phyloP scores from a whole-genome alignment of 257 asterid species.

The Cinchona pubescens region DNA sequence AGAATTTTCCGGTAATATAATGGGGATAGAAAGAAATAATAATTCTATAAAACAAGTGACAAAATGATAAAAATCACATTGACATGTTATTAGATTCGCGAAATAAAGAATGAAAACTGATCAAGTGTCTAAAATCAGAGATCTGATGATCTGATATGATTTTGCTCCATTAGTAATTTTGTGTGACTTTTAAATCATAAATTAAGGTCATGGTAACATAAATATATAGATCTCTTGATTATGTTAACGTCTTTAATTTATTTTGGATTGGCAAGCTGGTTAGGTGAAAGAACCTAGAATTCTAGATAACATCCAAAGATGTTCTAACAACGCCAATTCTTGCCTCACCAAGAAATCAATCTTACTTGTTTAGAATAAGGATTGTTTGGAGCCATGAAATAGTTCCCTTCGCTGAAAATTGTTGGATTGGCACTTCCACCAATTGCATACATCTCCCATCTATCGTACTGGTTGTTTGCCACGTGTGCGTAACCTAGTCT shows the following conservation, averaged over 20 bases:
- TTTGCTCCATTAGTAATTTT: too few relatives aligned
- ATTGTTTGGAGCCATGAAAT: constrained; percentile 59
- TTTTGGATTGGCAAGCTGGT: background rate
- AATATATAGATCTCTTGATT: background rate
- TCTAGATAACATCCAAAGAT: background rate
- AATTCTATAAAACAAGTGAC: too few relatives aligned
- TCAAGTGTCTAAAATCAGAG: too few relatives aligned
- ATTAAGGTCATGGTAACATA: too few relatives aligned
- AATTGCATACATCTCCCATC: constrained; percentile 81
- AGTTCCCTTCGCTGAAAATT: constrained; percentile 88
- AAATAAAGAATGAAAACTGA: too few relatives aligned
- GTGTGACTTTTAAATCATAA: too few relatives aligned
- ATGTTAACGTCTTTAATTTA: background rate
- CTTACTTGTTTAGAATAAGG: constrained; percentile 49
- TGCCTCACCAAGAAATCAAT: background rate
- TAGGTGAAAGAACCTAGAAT: background rate
- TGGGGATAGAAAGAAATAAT: too few relatives aligned
- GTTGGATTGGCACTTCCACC: constrained; percentile 95
- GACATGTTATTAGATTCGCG: too few relatives aligned
- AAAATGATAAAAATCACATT: too few relatives aligned
- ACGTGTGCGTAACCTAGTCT: constrained; percentile 75
- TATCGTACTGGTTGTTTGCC: constrained; percentile 76
- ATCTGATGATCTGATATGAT: too few relatives aligned
- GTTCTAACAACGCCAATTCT: background rate
- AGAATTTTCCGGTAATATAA: too few relatives aligned